Evolutionary conservation across 352 stramenopile species (phyloP).

Genomic region (Phytophthora sansomeana): DNA sequence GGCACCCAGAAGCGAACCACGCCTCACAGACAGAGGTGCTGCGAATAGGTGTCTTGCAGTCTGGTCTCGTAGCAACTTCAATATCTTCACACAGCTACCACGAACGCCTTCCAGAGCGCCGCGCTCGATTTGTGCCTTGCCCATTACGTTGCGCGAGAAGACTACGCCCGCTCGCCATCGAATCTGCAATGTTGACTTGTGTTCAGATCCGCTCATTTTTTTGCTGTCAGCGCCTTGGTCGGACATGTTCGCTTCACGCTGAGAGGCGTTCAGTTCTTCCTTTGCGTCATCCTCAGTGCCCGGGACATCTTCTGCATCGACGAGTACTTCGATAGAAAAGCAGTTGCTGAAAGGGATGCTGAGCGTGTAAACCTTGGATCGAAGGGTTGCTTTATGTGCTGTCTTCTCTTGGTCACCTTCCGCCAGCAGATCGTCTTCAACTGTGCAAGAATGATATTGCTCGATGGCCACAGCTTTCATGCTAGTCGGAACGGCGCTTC

Average conservation of each 20-base stretch:
- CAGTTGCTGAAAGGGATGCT: constrained; percentile 73
- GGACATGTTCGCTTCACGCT: background rate
- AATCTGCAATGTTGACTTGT: constrained; percentile 27
- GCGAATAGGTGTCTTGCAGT: constrained; percentile 9
- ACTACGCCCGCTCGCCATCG: constrained; percentile 35
- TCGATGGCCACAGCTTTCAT: constrained; percentile 61
- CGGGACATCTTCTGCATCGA: constrained; percentile 52
- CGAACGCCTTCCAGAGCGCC: constrained; percentile 41
- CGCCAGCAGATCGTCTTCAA: constrained; percentile 30
- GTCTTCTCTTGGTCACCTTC: constrained; percentile 16
- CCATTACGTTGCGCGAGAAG: constrained; percentile 42
- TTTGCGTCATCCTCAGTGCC: constrained; percentile 3
- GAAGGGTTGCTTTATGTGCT: constrained; percentile 51
- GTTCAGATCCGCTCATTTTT: background rate
- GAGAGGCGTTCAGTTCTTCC: background rate
- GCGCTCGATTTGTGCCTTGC: constrained; percentile 38
- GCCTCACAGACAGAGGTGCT: constrained; percentile 3
- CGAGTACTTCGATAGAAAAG: constrained; percentile 66
- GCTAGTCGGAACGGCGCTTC: constrained; percentile 12
- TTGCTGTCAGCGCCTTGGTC: constrained; percentile 3
- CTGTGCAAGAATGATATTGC: constrained; percentile 59
- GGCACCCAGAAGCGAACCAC: constrained; percentile 20
- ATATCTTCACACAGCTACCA: constrained; percentile 22
- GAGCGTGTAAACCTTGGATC: constrained; percentile 70
- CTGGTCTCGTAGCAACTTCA: constrained; percentile 34